These are phyloP conservation scores for Xylaria sp. DNA, from an alignment of 2,329 filamentous ascomycete genomes.

Conservation along the genomic window DNA sequence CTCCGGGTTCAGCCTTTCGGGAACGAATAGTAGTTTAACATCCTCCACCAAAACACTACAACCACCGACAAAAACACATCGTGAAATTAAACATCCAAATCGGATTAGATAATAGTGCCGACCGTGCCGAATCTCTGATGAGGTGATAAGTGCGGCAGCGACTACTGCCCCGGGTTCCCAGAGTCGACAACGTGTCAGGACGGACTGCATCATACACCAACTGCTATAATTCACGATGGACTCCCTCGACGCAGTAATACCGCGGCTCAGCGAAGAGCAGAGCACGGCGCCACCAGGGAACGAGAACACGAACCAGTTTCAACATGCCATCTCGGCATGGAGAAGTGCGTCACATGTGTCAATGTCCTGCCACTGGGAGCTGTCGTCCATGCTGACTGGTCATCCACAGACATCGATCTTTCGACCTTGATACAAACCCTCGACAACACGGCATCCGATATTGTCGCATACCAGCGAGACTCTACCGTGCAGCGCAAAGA, in stretches of 20 bases:
- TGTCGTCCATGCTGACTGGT: slow-evolving; percentile 42
- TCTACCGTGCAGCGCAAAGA: slow-evolving; percentile 97
- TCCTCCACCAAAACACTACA: not conserved
- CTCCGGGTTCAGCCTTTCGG: slow-evolving; percentile 15
- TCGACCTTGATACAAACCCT: slow-evolving; percentile 84
- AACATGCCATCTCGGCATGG: slow-evolving; percentile 95
- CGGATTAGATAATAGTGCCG: not conserved
- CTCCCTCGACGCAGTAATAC: slow-evolving; percentile 44
- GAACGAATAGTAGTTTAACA: slow-evolving; percentile 29
- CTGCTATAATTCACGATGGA: slow-evolving; percentile 36
- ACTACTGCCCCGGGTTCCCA: slow-evolving; percentile 32
- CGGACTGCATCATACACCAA: slow-evolving; percentile 17
- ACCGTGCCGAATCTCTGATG: slow-evolving; percentile 38
- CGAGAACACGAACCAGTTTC: slow-evolving; percentile 89
- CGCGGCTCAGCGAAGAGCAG: slow-evolving; percentile 41
- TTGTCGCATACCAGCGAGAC: slow-evolving; percentile 92
- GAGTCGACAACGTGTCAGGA: slow-evolving; percentile 46
- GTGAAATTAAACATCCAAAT: not conserved
- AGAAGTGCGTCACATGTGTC: slow-evolving; percentile 71
- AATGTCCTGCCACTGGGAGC: slow-evolving; percentile 25
- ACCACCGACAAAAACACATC: slow-evolving; percentile 12
- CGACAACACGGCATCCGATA: slow-evolving; percentile 93
- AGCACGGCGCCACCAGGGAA: slow-evolving; percentile 44
- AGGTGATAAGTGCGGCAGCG: slow-evolving; percentile 41
- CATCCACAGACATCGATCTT: slow-evolving; percentile 80